These are phyloP conservation scores for Euphrasia confusa DNA, from an alignment of 257 asterid genomes.

Conservation along the genomic window DNA sequence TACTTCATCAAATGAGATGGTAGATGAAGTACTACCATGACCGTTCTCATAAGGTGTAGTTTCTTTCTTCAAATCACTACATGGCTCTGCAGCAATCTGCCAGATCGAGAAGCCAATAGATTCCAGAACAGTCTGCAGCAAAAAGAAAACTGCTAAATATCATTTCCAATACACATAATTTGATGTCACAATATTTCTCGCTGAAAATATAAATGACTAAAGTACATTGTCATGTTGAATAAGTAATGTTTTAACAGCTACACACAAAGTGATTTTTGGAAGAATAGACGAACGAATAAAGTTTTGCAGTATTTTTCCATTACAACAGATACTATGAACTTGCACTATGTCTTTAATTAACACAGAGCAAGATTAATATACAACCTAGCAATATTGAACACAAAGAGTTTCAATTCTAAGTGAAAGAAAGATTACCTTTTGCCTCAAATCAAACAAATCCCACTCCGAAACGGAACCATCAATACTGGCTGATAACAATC, in stretches of 20 bases:
- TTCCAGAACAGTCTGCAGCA: slow-evolving; percentile 69
- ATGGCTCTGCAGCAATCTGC: slow-evolving; percentile 88
- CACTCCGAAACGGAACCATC: slow-evolving; percentile 91
- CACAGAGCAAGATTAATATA: background rate
- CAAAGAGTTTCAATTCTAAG: background rate
- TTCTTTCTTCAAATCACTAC: slow-evolving; percentile 29
- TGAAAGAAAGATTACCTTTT: slow-evolving; percentile 45
- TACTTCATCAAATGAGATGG: slow-evolving; percentile 36
- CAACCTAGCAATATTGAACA: background rate
- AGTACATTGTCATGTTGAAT: background rate
- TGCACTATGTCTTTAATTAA: background rate
- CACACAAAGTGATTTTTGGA: background rate
- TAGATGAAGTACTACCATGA: slow-evolving; percentile 27
- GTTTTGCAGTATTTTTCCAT: background rate
- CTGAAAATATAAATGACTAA: background rate
- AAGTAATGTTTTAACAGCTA: background rate
- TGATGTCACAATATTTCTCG: background rate
- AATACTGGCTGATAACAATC: slow-evolving; percentile 74
- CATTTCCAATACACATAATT: background rate
- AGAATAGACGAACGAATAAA: background rate
- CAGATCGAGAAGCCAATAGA: slow-evolving; percentile 72
- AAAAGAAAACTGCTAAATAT: slow-evolving; percentile 14
- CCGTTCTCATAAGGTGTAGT: slow-evolving; percentile 49
- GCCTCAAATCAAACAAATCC: slow-evolving; percentile 73
- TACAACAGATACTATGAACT: background rate